A percentile compares a stretch with the other conserved stretches of the same genome.
Conservation (phyloP, 441 rosid species). For the Corymbia citriodora region DNA sequence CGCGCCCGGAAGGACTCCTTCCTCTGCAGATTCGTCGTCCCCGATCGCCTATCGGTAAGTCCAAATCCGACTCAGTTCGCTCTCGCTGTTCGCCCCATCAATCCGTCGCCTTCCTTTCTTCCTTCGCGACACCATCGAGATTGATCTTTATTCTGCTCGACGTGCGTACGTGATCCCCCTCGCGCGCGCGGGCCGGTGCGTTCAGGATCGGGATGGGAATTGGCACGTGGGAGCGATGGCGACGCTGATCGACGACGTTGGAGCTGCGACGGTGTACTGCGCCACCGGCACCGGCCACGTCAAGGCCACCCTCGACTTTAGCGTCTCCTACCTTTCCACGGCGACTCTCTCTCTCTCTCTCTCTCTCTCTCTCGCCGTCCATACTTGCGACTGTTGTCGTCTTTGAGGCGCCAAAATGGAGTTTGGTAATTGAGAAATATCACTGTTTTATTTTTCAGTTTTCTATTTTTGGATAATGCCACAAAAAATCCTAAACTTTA, state of each 20-base stretch:
- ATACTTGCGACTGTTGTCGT: not conserved
- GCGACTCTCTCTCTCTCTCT: constrained; percentile 13
- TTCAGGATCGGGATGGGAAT: constrained; percentile 44
- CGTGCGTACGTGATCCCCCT: not conserved
- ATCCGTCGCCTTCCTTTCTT: not conserved
- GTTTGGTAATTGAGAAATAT: not conserved
- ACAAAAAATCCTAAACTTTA: too few species aligned
- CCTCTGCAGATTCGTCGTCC: not conserved
- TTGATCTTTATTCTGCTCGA: not conserved
- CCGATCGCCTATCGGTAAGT: not conserved
- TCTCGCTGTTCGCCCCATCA: not conserved
- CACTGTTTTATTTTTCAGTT: not conserved
- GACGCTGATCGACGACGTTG: constrained; percentile 41
- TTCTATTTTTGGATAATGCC: not conserved
- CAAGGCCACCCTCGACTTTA: constrained; percentile 37
- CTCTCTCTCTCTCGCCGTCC: not conserved
- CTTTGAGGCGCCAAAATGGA: not conserved
- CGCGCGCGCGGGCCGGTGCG: too few species aligned
- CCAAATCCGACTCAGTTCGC: not conserved
- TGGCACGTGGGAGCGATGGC: constrained; percentile 59
- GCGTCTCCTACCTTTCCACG: constrained; percentile 38
- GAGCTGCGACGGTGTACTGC: constrained; percentile 32
- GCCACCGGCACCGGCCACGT: constrained; percentile 20
- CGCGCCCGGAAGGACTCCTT: not conserved
- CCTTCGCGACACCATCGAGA: not conserved